These are phyloP conservation scores for Ailanthus altissimus DNA, from an alignment of 345 rosid genomes.

Conservation along the genomic window DNA sequence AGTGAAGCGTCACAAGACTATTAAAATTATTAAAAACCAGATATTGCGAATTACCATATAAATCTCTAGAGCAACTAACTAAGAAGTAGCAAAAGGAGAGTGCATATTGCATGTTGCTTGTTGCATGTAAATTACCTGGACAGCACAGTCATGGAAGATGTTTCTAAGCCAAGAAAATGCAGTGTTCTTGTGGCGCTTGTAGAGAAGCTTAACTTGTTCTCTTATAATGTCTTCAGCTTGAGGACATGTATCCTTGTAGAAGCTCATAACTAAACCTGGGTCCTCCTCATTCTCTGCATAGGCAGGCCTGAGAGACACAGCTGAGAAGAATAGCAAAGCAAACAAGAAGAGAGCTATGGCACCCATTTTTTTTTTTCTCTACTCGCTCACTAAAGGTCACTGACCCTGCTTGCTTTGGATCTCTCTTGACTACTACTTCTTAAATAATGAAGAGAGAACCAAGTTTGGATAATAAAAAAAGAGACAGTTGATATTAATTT, in stretches of 20 bases:
- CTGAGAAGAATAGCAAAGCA: constrained; percentile 48
- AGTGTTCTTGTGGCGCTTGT: constrained; percentile 99
- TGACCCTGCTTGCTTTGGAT: constrained; percentile 16
- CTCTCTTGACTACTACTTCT: constrained; percentile 14
- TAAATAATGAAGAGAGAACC: constrained; percentile 35
- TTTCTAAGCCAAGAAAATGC: constrained; percentile 99
- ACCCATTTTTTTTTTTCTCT: constrained; percentile 40
- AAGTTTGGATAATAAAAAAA: neutral
- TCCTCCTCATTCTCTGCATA: constrained; percentile 49
- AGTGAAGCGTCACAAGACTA: constrained; percentile 98
- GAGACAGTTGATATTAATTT: neutral
- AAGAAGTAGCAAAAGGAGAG: neutral
- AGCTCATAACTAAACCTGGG: constrained; percentile 76
- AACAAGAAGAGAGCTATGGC: constrained; percentile 46
- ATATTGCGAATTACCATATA: neutral
- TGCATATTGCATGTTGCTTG: too few species aligned
- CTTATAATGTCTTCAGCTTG: constrained; percentile 91
- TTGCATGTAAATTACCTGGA: constrained; percentile 51
- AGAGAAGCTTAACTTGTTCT: constrained; percentile 88
- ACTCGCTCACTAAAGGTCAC: constrained; percentile 25
- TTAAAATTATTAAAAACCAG: neutral
- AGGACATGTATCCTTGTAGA: constrained; percentile 87
- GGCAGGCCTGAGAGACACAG: constrained; percentile 35
- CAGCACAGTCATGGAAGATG: constrained; percentile 99
- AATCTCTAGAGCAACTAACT: neutral